These are phyloP conservation scores for Phytophthora fragariaefolia DNA, from an alignment of 352 stramenopile genomes.

Conservation along the genomic window DNA sequence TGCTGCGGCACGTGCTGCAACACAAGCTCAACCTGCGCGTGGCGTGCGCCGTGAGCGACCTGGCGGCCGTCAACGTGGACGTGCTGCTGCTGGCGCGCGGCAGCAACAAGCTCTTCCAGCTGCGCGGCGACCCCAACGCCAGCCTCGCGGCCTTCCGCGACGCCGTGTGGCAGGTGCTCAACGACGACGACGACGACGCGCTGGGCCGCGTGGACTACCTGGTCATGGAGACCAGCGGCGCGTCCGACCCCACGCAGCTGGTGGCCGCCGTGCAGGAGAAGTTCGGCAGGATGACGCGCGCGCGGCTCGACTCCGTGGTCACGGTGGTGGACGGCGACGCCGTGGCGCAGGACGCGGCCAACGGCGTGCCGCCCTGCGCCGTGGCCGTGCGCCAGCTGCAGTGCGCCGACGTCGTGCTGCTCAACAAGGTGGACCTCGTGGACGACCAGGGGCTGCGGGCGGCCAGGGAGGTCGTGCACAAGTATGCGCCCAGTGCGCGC, in stretches of 20 bases:
- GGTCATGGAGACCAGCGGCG: slow-evolving; percentile 79
- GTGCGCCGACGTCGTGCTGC: slow-evolving; percentile 77
- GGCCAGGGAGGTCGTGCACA: slow-evolving; percentile 42
- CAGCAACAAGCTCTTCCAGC: slow-evolving; percentile 41
- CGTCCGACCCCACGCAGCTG: slow-evolving; percentile 72
- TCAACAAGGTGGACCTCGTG: slow-evolving; percentile 87
- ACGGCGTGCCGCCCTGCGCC: slow-evolving; percentile 36
- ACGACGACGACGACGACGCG: slow-evolving; percentile 34
- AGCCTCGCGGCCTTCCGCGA: slow-evolving; percentile 68
- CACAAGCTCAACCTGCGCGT: slow-evolving; percentile 75
- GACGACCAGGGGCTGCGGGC: slow-evolving; percentile 30
- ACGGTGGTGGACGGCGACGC: slow-evolving; percentile 79
- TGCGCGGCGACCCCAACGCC: slow-evolving; percentile 32
- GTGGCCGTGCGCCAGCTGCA: slow-evolving; percentile 68
- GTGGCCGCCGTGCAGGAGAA: slow-evolving; percentile 71
- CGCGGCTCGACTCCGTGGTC: slow-evolving; percentile 81
- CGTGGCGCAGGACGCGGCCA: slow-evolving; percentile 49
- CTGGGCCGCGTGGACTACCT: slow-evolving; percentile 78
- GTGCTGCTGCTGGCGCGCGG: slow-evolving; percentile 46
- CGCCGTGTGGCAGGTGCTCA: slow-evolving; percentile 65
- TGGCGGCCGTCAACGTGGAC: slow-evolving; percentile 77
- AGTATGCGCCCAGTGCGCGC: slow-evolving; percentile 58
- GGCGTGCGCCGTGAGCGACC: slow-evolving; percentile 72
- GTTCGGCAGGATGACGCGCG: slow-evolving; percentile 82
- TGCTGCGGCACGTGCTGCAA: slow-evolving; percentile 67